Conservation (phyloP, 2,329 filamentous ascomycete genomes). For the Sporothrix sp. region DNA sequence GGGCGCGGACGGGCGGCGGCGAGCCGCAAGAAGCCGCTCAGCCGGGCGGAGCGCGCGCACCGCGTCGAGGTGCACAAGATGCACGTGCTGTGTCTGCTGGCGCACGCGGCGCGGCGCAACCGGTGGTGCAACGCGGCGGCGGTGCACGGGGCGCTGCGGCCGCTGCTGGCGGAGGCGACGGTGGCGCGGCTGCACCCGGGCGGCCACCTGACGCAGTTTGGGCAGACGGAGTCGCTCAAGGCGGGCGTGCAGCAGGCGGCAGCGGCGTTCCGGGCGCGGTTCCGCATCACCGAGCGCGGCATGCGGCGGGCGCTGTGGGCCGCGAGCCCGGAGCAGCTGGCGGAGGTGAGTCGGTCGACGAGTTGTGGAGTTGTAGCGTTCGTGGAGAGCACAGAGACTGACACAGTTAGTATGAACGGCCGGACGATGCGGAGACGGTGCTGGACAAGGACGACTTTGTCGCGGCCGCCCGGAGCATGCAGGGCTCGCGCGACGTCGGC, state of each 20-base stretch:
- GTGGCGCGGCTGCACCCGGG: constrained; percentile 60
- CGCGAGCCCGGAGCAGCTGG: constrained; percentile 51
- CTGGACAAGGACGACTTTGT: constrained; percentile 65
- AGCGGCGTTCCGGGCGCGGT: constrained; percentile 59
- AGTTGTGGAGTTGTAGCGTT: not conserved
- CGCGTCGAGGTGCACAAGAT: constrained; percentile 75
- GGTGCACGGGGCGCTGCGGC: constrained; percentile 56
- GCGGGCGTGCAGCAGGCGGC: constrained; percentile 64
- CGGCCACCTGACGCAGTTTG: constrained; percentile 57
- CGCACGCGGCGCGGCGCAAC: constrained; percentile 69
- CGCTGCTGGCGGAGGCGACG: constrained; percentile 56
- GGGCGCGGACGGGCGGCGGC: constrained; percentile 22
- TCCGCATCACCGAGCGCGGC: constrained; percentile 61
- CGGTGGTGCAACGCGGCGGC: constrained; percentile 74
- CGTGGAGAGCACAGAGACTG: too few relatives aligned
- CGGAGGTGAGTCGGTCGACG: constrained; percentile 35
- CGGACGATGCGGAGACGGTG: constrained; percentile 55
- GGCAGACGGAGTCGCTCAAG: constrained; percentile 64
- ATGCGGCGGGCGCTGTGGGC: constrained; percentile 66
- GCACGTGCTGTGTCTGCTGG: constrained; percentile 74
- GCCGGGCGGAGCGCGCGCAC: constrained; percentile 41
- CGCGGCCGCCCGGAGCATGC: constrained; percentile 54
- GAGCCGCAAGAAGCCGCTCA: constrained; percentile 43
- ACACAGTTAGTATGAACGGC: constrained; percentile 40
- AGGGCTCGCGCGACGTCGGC: constrained; percentile 81